Evolutionary conservation across 352 stramenopile species (phyloP), one percentile per base, ranked within the genome.

Genomic region (Phytophthora ohioensis): DNA sequence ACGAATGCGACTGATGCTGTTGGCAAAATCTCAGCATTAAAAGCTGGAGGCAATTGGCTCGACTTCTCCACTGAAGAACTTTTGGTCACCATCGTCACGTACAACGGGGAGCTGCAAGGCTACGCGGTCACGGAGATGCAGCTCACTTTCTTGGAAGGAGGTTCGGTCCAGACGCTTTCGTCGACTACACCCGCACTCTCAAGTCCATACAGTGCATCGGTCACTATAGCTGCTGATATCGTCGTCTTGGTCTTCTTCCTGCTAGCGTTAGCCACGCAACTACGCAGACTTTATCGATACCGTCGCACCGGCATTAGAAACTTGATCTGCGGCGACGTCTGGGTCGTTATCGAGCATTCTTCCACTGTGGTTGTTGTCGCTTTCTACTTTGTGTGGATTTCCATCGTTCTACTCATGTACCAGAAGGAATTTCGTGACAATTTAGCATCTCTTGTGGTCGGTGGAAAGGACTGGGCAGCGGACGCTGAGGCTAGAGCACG

Each of bases 101-200:
- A 87, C 75, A 87, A 90, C 31, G 79, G 81, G 31, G 81, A 90
- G 47, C 39, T 90, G 5, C 61, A 88, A 21, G 68, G 66, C 1
- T 86, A 85, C 31, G 76, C 71, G 0, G 71, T 85, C 42, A 87
- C 77, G 3, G 46, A 83, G 45, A 71, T 87, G 47, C 53, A 49
- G 27, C 17, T 90, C 15, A 39, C 64, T 6, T 81, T 87, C 51
- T 48, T 73, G 30, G 64, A 66, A 31, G 81, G 81, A 0, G 81
- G 81, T 2, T 72, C n/a, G 3, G 57, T 87, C 13, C 55, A 79
- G 3, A 49, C 73, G 6, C 74, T 58, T n/a, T 78, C 63, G 0
- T 74, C 58, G 5, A 84, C 76, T 1, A 84, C 76, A 9, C 64
- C 78, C 0, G 64, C 75, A 7, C 52, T 77, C 11, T 73, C 76